Evolutionary conservation across 2,329 filamentous ascomycete species (phyloP).

Genomic region (Waltergamsia citrina): DNA sequence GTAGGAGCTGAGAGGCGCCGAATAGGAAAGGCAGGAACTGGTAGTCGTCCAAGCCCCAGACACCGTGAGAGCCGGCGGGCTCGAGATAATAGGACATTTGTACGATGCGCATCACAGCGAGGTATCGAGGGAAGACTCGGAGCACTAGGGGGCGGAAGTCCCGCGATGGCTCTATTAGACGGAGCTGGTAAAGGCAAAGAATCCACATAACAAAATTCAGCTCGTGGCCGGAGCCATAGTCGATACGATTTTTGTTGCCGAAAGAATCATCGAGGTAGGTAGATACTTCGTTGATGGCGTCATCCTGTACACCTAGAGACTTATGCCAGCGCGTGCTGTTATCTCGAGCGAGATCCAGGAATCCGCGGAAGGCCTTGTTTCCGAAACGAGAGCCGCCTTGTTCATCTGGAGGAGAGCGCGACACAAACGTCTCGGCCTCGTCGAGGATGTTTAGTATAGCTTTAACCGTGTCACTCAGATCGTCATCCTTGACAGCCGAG

Average conservation of each 20-base stretch:
- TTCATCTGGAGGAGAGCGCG: conserved; percentile 68
- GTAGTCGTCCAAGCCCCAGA: conserved; percentile 97
- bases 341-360: conserved; percentile 60
- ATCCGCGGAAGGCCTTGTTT: conserved; percentile 81
- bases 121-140: conserved; percentile 71
- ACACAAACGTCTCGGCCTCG: conserved; percentile 56
- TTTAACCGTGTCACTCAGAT: conserved; percentile 49
- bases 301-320: conserved; percentile 40
- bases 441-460: conserved; percentile 62
- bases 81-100: conserved; percentile 95
- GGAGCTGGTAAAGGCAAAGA: conserved; percentile 80
- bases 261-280: conserved; percentile 78
- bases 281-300: conserved; percentile 58
- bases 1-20: conserved; percentile 79
- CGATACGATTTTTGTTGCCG: conserved; percentile 78
- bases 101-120: conserved; percentile 75
- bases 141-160: conserved; percentile 72
- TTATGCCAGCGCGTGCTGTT: conserved; percentile 54
- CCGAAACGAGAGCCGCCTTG: conserved; percentile 87
- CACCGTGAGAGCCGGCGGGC: conserved; percentile 90
- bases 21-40: conserved; percentile 95
- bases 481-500: conserved; percentile 46
- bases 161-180: conserved; percentile 38
- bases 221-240: conserved; percentile 96
- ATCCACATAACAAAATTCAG: conserved; percentile 96